Conservation (phyloP, 306 rosid species). For the Begonia masoniana region DNA sequence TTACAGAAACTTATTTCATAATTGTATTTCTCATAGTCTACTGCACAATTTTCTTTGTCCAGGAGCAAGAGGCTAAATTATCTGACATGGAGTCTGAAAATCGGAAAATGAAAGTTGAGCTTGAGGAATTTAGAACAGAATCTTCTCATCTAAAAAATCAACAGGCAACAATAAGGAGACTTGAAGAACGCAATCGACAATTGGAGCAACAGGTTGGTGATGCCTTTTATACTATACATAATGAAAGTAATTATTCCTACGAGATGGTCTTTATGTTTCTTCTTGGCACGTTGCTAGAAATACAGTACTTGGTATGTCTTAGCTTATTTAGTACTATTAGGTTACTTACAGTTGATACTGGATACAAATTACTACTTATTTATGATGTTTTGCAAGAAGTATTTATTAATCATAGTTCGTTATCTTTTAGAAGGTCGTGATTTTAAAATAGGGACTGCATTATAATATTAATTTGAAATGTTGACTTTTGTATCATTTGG, state of each 20-base stretch:
- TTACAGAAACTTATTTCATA: too few species aligned
- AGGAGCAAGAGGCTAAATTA: conserved; percentile 88
- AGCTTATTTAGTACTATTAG: not conserved
- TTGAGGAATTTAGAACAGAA: conserved; percentile 96
- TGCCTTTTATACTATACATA: conserved; percentile 9
- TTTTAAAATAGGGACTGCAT: too few species aligned
- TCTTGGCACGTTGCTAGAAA: not conserved
- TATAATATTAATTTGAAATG: too few species aligned
- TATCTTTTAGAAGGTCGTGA: too few species aligned
- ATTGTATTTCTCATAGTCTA: conserved; percentile 3
- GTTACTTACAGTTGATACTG: not conserved
- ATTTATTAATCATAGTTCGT: too few species aligned
- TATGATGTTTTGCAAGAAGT: too few species aligned
- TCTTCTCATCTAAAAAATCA: conserved; percentile 95
- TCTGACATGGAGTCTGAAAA: conserved; percentile 88
- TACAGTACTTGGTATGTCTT: not conserved
- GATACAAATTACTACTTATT: too few species aligned
- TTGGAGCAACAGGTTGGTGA: conserved; percentile 80
- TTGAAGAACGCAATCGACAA: conserved; percentile 91
- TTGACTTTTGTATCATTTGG: too few species aligned
- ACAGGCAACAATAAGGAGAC: conserved; percentile 96
- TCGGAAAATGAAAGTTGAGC: conserved; percentile 97
- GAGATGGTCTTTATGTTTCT: not conserved
- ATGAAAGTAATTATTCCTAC: too few species aligned
- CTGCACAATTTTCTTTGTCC: conserved; percentile 15